These are phyloP conservation scores for Diophrys appendiculata DNA, from an alignment of 73 alveolate genomes.

Conservation along the genomic window DNA sequence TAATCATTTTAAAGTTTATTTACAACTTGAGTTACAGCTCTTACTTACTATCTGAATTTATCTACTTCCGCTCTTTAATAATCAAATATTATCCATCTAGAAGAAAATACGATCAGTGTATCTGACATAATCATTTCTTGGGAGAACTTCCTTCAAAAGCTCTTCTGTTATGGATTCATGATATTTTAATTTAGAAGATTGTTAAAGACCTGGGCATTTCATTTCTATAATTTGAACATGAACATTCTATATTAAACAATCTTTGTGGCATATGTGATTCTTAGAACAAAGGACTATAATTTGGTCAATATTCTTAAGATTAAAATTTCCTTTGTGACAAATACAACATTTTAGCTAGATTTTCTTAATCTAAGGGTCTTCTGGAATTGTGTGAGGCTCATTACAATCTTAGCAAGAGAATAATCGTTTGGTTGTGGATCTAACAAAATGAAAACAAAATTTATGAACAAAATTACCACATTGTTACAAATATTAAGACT, in stretches of 20 bases:
- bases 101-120: too few species aligned
- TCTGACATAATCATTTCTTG: neutral
- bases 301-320: neutral
- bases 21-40: too few species aligned
- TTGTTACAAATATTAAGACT: neutral
- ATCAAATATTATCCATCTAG: too few species aligned
- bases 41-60: too few species aligned
- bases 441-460: neutral
- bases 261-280: neutral
- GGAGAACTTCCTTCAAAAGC: neutral
- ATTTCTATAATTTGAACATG: neutral
- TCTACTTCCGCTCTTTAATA: too few species aligned
- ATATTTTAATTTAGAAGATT: too few species aligned
- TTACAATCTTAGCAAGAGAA: neutral
- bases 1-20: too few species aligned
- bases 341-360: neutral
- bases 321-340: neutral
- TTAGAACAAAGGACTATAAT: neutral
- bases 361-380: neutral
- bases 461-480: neutral
- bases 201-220: neutral
- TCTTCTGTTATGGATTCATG: neutral
- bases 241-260: neutral
- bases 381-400: neutral
- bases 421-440: neutral